Evolutionary conservation across 805 yeast genomes (phyloP), one percentile per base, ranked within the genome.

Genomic region (Saccharomycopsis sp.): DNA sequence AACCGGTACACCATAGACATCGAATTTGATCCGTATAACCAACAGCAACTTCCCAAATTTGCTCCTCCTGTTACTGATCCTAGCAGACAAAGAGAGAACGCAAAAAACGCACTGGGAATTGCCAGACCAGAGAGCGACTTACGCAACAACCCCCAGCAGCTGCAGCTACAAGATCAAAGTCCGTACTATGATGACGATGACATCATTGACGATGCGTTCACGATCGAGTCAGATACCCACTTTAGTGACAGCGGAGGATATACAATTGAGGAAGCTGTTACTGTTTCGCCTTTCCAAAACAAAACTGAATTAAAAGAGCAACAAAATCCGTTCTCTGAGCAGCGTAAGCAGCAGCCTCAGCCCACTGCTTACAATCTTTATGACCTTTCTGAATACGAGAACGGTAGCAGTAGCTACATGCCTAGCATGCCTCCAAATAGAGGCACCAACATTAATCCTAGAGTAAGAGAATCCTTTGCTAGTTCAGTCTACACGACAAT

Each of bases 1-100:
- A 44, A 44, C 48, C 48, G 48, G 8, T 44, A 44, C 48, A 44
- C 48, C 16, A 44, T 44, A n/a, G 21, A 44, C 48, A 44, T 44
- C 48, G 21, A 44, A 44, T 44, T 44, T 44, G 48, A 44, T 44
- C 48, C 48, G 8, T 44, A 16, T 18, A 44, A 44, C 48, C 18
- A 44, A 44, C 48, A 44, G 21, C 48, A 44, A 12, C 48, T 44
- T 44, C 48, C 37, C 12, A 29, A 29, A 29, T 29, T 29, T 29
- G 37, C 37, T 12, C 37, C 37, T 7, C 37, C 37, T 29, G 12
- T 29, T 29, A 12, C 37, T 12, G 12, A 29, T 12, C 37, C 12
- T 12, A 12, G 12, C 12, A 5, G 12, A 7, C 9, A 29, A 7
- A 29, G 37, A 29, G 9, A 29, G 12, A 29, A 29, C 12, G 5